Evolutionary conservation across 1,284 basidiomycete species (phyloP).

Genomic region (Taiwanofungus camphoratus): DNA sequence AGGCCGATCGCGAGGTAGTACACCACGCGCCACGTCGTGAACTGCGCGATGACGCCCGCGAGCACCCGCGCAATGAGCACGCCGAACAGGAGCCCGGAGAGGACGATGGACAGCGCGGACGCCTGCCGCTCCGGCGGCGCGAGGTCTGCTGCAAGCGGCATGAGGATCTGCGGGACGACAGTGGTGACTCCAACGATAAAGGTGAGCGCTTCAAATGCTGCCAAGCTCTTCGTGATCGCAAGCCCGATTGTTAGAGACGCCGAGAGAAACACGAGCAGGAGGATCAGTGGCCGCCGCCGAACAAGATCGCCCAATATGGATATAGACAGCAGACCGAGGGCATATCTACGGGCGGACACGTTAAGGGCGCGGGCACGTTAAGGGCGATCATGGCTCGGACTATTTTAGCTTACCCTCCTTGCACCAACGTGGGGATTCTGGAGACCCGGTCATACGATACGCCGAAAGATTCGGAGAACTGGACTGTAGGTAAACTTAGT

Average conservation of each 20-base stretch:
- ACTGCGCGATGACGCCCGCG: conserved; percentile 42
- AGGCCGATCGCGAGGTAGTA: conserved; percentile 42
- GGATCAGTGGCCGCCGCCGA: conserved; percentile 41
- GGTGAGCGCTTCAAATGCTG: conserved; percentile 39
- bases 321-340: conserved; percentile 43
- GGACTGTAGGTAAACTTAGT: background rate
- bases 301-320: conserved; percentile 50
- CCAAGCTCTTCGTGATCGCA: conserved; percentile 36
- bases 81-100: conserved; percentile 45
- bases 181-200: conserved; percentile 42
- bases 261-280: conserved; percentile 35
- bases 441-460: conserved; percentile 56
- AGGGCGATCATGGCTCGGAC: no score
- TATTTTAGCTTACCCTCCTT: conserved; percentile 34
- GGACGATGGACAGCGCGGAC: conserved; percentile 43
- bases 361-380: background rate
- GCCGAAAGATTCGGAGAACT: conserved; percentile 44
- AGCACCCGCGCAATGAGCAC: conserved; percentile 45
- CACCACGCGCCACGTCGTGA: conserved; percentile 40
- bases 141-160: conserved; percentile 50
- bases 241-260: conserved; percentile 40
- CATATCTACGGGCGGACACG: conserved; percentile 29
- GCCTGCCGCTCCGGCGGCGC: conserved; percentile 43
- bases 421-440: conserved; percentile 44
- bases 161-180: conserved; percentile 38